Conservation (phyloP, 1,139 yeast species). For the Candida glucosophila region DNA sequence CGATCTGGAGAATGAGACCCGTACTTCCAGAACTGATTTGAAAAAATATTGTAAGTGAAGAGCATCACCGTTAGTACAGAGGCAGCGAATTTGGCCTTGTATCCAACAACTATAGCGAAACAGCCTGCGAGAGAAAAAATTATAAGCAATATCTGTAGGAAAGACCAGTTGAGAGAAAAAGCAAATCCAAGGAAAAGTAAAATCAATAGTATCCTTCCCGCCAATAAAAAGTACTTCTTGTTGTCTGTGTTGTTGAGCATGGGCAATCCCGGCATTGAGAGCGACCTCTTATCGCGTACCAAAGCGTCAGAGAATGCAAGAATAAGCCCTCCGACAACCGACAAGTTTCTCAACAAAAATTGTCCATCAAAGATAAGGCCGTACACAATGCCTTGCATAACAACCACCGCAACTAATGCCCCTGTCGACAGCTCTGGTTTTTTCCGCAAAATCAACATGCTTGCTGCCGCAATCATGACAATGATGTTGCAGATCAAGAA, state of each 20-base stretch:
- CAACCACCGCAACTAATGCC: conserved; percentile 62
- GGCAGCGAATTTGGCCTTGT: conserved; percentile 88
- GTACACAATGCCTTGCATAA: conserved; percentile 81
- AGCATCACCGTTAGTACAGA: conserved; percentile 66
- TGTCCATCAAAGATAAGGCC: conserved; percentile 79
- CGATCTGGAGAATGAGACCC: conserved; percentile 66
- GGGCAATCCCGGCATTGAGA: conserved; percentile 85
- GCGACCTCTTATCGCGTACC: conserved; percentile 64
- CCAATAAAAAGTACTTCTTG: conserved; percentile 77
- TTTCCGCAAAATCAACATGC: conserved; percentile 63
- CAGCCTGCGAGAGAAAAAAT: conserved; percentile 67
- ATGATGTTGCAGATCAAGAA: conserved; percentile 60
- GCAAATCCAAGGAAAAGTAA: conserved; percentile 83
- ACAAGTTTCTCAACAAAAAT: conserved; percentile 77
- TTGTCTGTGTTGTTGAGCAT: conserved; percentile 75
- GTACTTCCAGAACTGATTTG: conserved; percentile 87
- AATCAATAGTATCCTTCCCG: conserved; percentile 82
- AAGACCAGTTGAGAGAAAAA: conserved; percentile 67
- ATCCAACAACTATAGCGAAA: conserved; percentile 81
- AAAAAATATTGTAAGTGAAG: conserved; percentile 65
- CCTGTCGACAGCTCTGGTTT: conserved; percentile 66
- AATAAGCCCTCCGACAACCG: conserved; percentile 87
- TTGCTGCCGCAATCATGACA: conserved; percentile 68
- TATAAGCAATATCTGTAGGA: conserved; percentile 57
- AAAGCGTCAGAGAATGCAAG: conserved; percentile 84